Conservation (phyloP, 306 rosid genomes). For the Gastrolobium villosum region DNA sequence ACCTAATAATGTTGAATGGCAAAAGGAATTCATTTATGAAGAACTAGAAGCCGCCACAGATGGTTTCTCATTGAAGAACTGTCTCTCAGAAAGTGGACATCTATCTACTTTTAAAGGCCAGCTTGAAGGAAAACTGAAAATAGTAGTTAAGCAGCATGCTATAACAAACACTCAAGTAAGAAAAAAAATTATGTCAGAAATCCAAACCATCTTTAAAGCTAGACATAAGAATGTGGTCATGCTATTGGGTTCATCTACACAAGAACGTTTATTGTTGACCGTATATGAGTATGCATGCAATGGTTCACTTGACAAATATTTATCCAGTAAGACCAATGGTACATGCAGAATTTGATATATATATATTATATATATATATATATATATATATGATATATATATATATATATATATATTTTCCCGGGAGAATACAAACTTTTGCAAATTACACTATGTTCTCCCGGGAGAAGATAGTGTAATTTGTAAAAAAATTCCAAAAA, state of each 20-base stretch:
- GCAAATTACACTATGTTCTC: no score
- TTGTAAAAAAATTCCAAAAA: no score
- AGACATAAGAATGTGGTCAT: slow-evolving; percentile 78
- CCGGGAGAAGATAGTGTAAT: no score
- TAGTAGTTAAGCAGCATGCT: slow-evolving; percentile 81
- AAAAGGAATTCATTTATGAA: slow-evolving; percentile 66
- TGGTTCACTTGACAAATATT: slow-evolving; percentile 75
- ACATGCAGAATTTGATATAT: neutral
- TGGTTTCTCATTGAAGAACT: slow-evolving; percentile 64
- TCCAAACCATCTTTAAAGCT: slow-evolving; percentile 69
- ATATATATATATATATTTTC: neutral
- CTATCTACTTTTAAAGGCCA: slow-evolving; percentile 68
- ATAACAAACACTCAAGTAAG: slow-evolving; percentile 62
- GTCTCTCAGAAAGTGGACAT: slow-evolving; percentile 60
- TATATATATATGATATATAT: neutral
- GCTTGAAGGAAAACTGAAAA: slow-evolving; percentile 53
- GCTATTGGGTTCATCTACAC: slow-evolving; percentile 73
- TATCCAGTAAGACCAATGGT: slow-evolving; percentile 70
- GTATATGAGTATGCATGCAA: slow-evolving; percentile 85
- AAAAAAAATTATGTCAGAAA: slow-evolving; percentile 67
- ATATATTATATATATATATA: neutral
- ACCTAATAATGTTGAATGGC: slow-evolving; percentile 57
- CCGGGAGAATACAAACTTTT: no score
- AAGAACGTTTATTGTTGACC: slow-evolving; percentile 62
- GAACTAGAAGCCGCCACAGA: slow-evolving; percentile 72